Conservation (phyloP, 441 rosid genomes). For the Hura crepitans region DNA sequence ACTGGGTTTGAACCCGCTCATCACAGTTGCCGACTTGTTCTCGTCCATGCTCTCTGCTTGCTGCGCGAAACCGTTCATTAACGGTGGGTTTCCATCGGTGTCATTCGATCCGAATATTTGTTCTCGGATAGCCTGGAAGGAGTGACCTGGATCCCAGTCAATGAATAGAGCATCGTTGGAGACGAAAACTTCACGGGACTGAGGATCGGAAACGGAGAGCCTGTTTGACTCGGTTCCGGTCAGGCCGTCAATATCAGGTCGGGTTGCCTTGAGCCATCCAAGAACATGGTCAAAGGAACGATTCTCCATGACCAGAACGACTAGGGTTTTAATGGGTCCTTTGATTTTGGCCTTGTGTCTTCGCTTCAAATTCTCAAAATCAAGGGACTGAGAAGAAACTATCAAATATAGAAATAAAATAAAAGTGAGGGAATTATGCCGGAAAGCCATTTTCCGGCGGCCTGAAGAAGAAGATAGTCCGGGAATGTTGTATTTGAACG, state of each 20-base stretch:
- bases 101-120: conserved; percentile 83
- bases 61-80: conserved; percentile 88
- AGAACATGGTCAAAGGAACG: conserved; percentile 92
- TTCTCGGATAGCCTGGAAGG: conserved; percentile 84
- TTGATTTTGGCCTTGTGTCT: conserved; percentile 45
- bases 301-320: conserved; percentile 89
- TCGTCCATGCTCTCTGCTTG: conserved; percentile 65
- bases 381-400: conserved; percentile 49
- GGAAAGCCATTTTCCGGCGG: conserved; percentile 33
- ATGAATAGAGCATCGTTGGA: conserved; percentile 71
- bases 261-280: conserved; percentile 85
- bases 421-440: conserved; percentile 29
- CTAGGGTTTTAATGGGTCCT: conserved; percentile 87
- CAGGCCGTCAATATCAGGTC: conserved; percentile 86
- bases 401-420: conserved; percentile 43
- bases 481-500: too few species aligned
- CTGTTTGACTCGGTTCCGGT: conserved; percentile 65
- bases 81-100: conserved; percentile 42
- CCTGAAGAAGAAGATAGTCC: background rate
- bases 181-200: conserved; percentile 49
- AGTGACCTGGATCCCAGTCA: conserved; percentile 95
- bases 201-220: conserved; percentile 52
- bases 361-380: conserved; percentile 27
- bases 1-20: conserved; percentile 75
- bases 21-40: conserved; percentile 58